Conservation (phyloP, 768 basidiomycete species). For the Tylopilus sp. region DNA sequence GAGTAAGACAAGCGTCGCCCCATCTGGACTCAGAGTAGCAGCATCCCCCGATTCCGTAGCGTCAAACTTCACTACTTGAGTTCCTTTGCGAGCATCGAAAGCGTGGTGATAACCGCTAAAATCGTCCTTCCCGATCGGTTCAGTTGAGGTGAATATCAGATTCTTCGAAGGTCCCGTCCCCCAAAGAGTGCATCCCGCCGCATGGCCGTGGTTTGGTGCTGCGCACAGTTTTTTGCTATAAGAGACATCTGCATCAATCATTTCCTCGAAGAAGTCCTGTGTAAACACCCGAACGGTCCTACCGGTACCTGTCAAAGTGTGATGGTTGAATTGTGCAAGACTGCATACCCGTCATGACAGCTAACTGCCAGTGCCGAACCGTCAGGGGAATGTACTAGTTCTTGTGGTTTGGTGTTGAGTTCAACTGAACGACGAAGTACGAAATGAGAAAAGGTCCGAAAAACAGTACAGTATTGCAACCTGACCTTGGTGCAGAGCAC, state of each 20-base stretch:
- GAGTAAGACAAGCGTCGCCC: slow-evolving; percentile 34
- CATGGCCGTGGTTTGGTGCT: slow-evolving; percentile 21
- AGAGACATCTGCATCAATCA: slow-evolving; percentile 11
- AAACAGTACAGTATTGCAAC: not conserved
- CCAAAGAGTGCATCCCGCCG: slow-evolving; percentile 52
- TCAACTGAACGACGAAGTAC: slow-evolving; percentile 13
- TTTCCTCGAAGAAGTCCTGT: slow-evolving; percentile 23
- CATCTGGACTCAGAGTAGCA: slow-evolving; percentile 43
- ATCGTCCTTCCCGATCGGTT: slow-evolving; percentile 30
- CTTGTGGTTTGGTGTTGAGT: slow-evolving; percentile 35
- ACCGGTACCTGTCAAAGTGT: not conserved
- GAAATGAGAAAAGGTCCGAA: not conserved
- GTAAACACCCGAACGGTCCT: slow-evolving; percentile 24
- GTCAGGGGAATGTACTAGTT: slow-evolving; percentile 44
- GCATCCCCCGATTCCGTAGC: slow-evolving; percentile 53
- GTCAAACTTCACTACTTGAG: slow-evolving; percentile 35
- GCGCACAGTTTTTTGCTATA: slow-evolving; percentile 10
- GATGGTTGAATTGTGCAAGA: not conserved
- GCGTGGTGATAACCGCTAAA: slow-evolving; percentile 46
- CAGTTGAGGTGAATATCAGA: slow-evolving; percentile 55
- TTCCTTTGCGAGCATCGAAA: slow-evolving; percentile 39
- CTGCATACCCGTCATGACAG: slow-evolving; percentile 28
- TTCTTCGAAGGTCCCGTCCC: slow-evolving; percentile 39
- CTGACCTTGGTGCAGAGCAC: slow-evolving; percentile 17
- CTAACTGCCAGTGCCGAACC: slow-evolving; percentile 37